Evolutionary conservation across 129 eudicot genomes (phyloP), one percentile per base, ranked within the genome.

Genomic region (Pulicaria dysenterica): DNA sequence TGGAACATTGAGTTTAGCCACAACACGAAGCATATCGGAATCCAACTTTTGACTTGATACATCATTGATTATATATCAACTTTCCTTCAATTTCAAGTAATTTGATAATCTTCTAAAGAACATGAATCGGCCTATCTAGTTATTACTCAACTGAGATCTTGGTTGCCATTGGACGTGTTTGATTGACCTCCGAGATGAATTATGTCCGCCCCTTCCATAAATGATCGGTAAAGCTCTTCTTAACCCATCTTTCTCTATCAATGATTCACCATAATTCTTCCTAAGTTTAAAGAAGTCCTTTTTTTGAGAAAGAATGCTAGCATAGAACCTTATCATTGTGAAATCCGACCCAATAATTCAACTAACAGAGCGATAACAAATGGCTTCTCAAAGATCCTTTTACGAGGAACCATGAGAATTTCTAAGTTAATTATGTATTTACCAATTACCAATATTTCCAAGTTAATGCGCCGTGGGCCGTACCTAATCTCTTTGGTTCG

Each of bases 161-260:
- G 5, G 89, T 37, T 12, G 98, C 98, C 89, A 76, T 87, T 11
- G 98, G 98, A 48, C 97, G 90, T 2, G 98, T n/a, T 94, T 15
- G 98, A 94, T 79, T 94, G 98, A 48, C 97, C 98, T 50, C 98
- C 98, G 3, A 94, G 70, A 73, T 94, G 97, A 59, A 94, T 86
- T 46, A 94, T 94, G 73, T 94, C 96, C 2, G 87, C 95, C 14
- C 98, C 98, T 57, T 88, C n/a, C 91, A 88, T 41, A 94, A 75
- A 69, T 49, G 69, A 75, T 88, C 76, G 98, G 98, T 74, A 90
- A 73, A 24, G 90, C 98, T 79, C 98, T 80, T 77, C 66, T 82
- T 85, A 94, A 80, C 75, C 97, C 98, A 48, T 90, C 84, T 62
- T 84, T 84, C 53, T 96, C 98, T 10, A 93, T 80, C 51, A 85